Conservation (phyloP, 1,139 yeast species). For the Diutina catenulata region DNA sequence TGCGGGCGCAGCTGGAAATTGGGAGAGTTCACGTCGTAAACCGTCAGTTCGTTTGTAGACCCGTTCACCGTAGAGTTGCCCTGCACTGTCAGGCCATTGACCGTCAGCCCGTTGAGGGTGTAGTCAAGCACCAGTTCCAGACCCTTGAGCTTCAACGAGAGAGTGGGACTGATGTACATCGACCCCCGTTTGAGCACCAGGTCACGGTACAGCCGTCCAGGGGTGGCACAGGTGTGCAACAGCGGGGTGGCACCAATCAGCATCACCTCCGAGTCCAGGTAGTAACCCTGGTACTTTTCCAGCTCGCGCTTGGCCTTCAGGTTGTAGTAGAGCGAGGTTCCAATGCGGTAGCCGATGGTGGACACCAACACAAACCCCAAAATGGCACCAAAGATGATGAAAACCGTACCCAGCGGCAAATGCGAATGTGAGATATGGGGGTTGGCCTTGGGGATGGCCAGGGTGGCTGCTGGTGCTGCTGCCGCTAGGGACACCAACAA, state of each 20-base stretch:
- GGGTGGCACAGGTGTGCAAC: conserved; percentile 8
- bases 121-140: neutral
- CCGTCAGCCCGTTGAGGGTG: conserved; percentile 2
- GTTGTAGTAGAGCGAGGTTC: conserved; percentile 15
- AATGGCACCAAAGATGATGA: conserved; percentile 30
- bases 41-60: neutral
- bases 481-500: too few species aligned
- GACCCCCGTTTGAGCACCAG: conserved; percentile 13
- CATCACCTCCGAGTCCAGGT: conserved; percentile 16
- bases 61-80: neutral
- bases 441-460: conserved; percentile 1
- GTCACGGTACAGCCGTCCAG: conserved; percentile 17
- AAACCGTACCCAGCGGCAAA: conserved; percentile 27
- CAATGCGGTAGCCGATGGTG: conserved; percentile 15
- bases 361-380: conserved; percentile 17
- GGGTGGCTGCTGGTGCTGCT: neutral
- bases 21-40: neutral
- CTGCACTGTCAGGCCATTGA: neutral
- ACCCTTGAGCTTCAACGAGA: conserved; percentile 11
- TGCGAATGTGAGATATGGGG: conserved; percentile 22
- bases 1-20: neutral
- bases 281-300: conserved; percentile 17
- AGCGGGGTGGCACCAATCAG: conserved; percentile 11
- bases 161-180: conserved; percentile 27
- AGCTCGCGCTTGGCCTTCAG: conserved; percentile 26